Percentiles rank a stretch among this genome's conserved stretches.
Evolutionary conservation across 1,139 yeast genomes (phyloP).

Genomic region (Candida sanyaensis): DNA sequence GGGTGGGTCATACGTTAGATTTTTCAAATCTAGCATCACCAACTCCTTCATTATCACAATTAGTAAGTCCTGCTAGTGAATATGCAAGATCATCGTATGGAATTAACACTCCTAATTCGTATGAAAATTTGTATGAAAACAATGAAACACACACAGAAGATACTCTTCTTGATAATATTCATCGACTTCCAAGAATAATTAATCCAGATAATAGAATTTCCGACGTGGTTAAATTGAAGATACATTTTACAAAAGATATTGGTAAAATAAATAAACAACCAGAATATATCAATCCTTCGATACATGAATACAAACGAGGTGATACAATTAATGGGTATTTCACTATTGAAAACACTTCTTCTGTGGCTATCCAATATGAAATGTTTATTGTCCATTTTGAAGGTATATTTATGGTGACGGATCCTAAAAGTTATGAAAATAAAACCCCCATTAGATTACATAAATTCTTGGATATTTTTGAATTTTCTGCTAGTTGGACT

Average conservation of each 20-base stretch:
- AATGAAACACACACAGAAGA: conserved; percentile 30
- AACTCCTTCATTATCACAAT: neutral
- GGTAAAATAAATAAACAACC: conserved; percentile 31
- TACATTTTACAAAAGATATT: conserved; percentile 38
- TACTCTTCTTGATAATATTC: conserved; percentile 41
- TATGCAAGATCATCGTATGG: neutral
- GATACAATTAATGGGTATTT: conserved; percentile 43
- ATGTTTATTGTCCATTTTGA: conserved; percentile 46
- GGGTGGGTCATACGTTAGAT: neutral
- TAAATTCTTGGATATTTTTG: conserved; percentile 41
- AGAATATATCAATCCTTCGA: conserved; percentile 32
- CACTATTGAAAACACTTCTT: conserved; percentile 27
- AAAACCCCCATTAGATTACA: conserved; percentile 16
- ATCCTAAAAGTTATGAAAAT: conserved; percentile 12
- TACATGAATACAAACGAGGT: conserved; percentile 42
- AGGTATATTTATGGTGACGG: conserved; percentile 28
- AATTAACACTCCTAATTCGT: neutral
- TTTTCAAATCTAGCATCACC: neutral
- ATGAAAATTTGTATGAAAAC: neutral
- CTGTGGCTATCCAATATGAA: conserved; percentile 33
- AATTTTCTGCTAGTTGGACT: conserved; percentile 43
- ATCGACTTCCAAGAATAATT: conserved; percentile 34
- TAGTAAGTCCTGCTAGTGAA: neutral
- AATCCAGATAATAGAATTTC: conserved; percentile 27
- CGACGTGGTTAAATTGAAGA: conserved; percentile 26